Evolutionary conservation across 257 asterid genomes (phyloP), one percentile per base, ranked within the genome.

Genomic region (Petunia secreta): DNA sequence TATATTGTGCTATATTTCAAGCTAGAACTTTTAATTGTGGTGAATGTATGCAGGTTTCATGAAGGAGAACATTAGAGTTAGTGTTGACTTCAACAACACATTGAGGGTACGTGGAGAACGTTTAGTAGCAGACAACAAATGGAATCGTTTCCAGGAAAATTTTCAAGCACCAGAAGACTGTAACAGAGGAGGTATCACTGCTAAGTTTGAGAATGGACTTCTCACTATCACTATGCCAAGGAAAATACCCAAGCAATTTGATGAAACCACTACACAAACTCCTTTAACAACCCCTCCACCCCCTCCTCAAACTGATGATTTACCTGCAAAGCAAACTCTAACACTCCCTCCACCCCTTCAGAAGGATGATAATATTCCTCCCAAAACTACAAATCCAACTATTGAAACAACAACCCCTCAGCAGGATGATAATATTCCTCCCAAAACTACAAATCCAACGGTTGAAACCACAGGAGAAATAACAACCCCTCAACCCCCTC

Each of bases 61-160:
- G 78, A 92, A 80, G 88, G 91, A 92, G 84, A 85, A 86, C 60
- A 84, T 93, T 15, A 87, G 77, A 85, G 93, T 92, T 25, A 84
- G 93, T 40, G 91, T 92, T 0, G 96, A 92, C 87, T 92, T 89
- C 37, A 80, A 53, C 63, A 91, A 82, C 55, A 88, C 64, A 4
- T 75, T 95, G 48, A 84, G 94, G 82, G 93, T 88, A 8, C 86
- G 86, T 0, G 98, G 99, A 36, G 92, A 91, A 63, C 90, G 91
- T 77, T 62, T 88, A 1, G 87, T 90, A 58, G 89, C 87, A 0
- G 96, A 91, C 16, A 95, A 89, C 85, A 89, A 83, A 83, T 93
- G 97, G 97, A 89, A 87, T 75, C 92, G 95, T 0, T 95, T 95
- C 64, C 87, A 54, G 55, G 97, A 93, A 82, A 96, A 93, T 79